Base-by-base conservation (phyloP, 345 rosid species). In the Citrus australasica region DNA sequence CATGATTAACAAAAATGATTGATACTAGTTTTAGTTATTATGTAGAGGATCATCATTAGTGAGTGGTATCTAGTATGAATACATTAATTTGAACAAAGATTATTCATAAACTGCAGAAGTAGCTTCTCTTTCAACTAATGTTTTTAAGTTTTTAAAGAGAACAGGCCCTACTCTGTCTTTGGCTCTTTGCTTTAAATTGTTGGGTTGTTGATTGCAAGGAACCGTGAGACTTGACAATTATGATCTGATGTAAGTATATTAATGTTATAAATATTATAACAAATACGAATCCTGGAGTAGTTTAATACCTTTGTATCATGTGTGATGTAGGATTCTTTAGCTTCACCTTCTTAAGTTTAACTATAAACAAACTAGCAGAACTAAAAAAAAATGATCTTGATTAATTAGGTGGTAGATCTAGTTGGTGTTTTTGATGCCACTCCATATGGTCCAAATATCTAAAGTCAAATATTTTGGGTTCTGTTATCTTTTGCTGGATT, bases 401-500 rank as follows among this genome's bases (percentile, higher is more conserved):
- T n/a, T n/a, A n/a, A 59, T 59, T 59, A 59, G 27, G 62, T 58
- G 62, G 25, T 58, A 58, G 62, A 21, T 58, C 10, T 58, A 58
- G 62, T 58, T 58, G 11, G 27, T 1, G 10, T 59, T 59, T 22
- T 9, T 59, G 5, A 59, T 59, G 25, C 63, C 32, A 13, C 27
- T 75, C 28, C 66, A 37, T 61, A 21, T 35, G 69, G 59, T 35
- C 58, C 55, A 69, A 61, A 51, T 70, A 77, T 51, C 70, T 74
- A 35, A 78, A 42, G 30, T 66, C 27, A 9, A 56, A 56, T 56
- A 27, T 63, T 42, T 22, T 73, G 25, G 58, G 61, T 62, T 78
- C 71, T 75, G 38, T 69, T 13, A 37, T 58, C 73, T 78, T 78
- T 79, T 6, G 76, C 84, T 59, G 76, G 80, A 73, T 80, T 81